Evolutionary conservation across 257 asterid species (phyloP).

Genomic region (Solanum gandarillasii): DNA sequence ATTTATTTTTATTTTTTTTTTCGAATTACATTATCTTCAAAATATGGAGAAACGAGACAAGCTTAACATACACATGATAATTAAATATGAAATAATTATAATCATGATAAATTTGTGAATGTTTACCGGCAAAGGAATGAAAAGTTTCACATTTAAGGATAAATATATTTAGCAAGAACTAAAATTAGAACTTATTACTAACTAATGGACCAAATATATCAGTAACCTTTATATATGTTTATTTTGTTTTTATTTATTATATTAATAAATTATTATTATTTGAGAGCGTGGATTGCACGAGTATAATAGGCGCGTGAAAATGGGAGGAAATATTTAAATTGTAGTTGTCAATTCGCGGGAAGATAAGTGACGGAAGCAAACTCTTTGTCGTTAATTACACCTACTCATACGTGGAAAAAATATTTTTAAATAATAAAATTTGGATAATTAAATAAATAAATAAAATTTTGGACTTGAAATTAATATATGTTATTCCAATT

Average conservation of each 20-base stretch:
- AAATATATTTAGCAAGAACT: not conserved
- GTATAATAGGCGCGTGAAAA: not conserved
- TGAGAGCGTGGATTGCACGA: not conserved
- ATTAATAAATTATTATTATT: not conserved
- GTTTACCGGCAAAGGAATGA: not conserved
- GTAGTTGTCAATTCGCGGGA: slow-evolving; percentile 23
- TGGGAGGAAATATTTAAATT: not conserved
- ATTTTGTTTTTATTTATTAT: not conserved
- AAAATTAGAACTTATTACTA: not conserved
- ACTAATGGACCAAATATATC: not conserved
- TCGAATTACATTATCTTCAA: not conserved
- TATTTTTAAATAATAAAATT: too few species aligned
- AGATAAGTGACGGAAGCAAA: slow-evolving; percentile 37
- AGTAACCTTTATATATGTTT: too few species aligned
- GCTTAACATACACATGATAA: not conserved
- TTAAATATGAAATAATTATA: not conserved
- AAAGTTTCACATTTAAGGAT: not conserved
- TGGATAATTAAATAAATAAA: too few species aligned
- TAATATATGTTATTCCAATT: not conserved
- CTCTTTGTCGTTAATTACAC: not conserved
- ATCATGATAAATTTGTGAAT: not conserved
- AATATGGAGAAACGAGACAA: not conserved
- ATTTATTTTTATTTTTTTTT: too few species aligned
- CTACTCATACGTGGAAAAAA: not conserved
- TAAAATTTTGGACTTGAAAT: not conserved